Evolutionary conservation across 805 yeast species (phyloP), one percentile per base, ranked within the genome.

Genomic region (Alloascoidea africana): DNA sequence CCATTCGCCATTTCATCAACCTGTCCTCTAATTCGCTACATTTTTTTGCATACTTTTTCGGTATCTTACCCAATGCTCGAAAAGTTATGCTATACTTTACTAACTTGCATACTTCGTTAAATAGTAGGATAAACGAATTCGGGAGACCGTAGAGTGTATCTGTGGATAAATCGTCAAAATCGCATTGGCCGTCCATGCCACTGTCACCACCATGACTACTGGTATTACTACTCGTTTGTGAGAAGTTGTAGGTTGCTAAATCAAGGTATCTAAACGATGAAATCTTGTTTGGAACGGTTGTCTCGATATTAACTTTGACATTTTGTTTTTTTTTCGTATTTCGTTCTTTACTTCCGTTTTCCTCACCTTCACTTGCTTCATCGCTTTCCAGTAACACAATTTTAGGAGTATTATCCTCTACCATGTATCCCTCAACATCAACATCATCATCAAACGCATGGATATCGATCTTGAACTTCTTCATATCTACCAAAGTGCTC

Each of bases 101-200:
- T 27, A 82, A 52, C 41, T 72, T 72, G 2, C 80, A 84, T 13
- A 81, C 76, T 43, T 79, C 83, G 41, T 80, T 70, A 55, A 85
- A 82, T 38, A 84, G 57, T 16, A 76, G 47, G 39, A 83, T 76
- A 33, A 85, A 59, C 2, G 94, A 79, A 49, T 81, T 83, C 4
- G 95, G 94, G 39, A 85, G 59, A 0, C 94, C 94, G 52, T 82
- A 84, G 36, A 84, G 60, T 0, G 87, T 82, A 53, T 81, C 93
- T 1, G 87, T 76, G 5, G 86, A 76, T 43, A 78, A 64, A 38
- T 70, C 63, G 43, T 72, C 71, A 48, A 70, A 73, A 23, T 40
- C 69, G n/a, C n/a, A n/a, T 70, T 27, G 66, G 57, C 46, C 68
- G 71, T 42, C 56, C 53, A 38, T 54, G 55, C 1, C 60, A 54